phyloP scores from a whole-genome alignment of 176 grass and related monocot genomes.

The Triticum urartu region DNA sequence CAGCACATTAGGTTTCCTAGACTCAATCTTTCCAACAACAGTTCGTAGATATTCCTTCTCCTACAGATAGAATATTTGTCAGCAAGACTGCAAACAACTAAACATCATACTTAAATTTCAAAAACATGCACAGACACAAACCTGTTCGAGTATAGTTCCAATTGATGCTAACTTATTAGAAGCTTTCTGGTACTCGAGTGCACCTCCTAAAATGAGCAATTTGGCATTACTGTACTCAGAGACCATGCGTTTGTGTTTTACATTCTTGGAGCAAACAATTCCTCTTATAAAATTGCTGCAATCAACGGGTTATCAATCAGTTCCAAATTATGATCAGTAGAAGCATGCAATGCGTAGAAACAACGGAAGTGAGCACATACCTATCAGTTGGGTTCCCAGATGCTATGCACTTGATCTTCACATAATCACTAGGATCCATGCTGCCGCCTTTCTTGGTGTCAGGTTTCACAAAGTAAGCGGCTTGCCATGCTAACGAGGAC shows the following conservation, averaged over 20 bases:
- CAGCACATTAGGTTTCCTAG: constrained; percentile 70
- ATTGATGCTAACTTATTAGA: constrained; percentile 84
- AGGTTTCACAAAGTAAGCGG: constrained; percentile 82
- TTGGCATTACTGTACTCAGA: constrained; percentile 66
- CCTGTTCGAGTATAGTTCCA: constrained; percentile 76
- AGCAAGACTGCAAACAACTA: constrained; percentile 10
- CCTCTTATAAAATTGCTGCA: constrained; percentile 79
- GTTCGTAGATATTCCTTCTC: constrained; percentile 67
- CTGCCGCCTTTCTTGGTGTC: constrained; percentile 85
- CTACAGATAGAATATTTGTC: constrained; percentile 42
- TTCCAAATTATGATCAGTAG: not conserved
- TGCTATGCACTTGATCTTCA: constrained; percentile 89
- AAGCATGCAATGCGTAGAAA: constrained; percentile 13
- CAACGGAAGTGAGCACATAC: constrained; percentile 38
- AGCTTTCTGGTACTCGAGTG: constrained; percentile 79
- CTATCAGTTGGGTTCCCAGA: constrained; percentile 75
- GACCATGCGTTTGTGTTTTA: constrained; percentile 93
- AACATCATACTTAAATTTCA: constrained; percentile 5
- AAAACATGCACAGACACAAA: constrained; percentile 35
- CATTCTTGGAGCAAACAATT: constrained; percentile 93
- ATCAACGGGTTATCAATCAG: constrained; percentile 16
- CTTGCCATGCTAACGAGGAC: constrained; percentile 79
- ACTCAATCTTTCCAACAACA: constrained; percentile 69
- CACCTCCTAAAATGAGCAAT: constrained; percentile 86
- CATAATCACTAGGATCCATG: constrained; percentile 85